phyloP scores from a whole-genome alignment of 495 filamentous ascomycete species.

The Friedmanniomyces simplex region DNA sequence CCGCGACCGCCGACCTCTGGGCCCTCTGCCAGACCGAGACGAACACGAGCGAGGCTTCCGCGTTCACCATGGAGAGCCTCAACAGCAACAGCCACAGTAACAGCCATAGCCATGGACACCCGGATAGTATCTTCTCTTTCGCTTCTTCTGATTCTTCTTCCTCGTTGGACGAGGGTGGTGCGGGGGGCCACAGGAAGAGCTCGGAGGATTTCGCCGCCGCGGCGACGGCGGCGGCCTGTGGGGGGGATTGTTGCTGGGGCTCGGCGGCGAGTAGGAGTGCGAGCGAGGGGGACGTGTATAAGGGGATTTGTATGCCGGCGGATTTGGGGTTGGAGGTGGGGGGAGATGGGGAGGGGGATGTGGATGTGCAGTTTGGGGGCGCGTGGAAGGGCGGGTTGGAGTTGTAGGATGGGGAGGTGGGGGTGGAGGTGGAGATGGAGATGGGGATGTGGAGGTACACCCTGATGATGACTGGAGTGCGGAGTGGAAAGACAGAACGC shows the following conservation, averaged over 20 bases:
- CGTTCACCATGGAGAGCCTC: constrained; percentile 18
- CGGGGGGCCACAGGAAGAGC: constrained; percentile 47
- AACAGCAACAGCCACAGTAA: not conserved
- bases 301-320: constrained; percentile 44
- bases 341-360: too few species aligned
- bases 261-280: constrained; percentile 5
- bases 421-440: too few species aligned
- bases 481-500: not conserved
- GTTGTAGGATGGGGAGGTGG: not conserved
- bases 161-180: too few species aligned
- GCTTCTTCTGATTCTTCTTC: too few species aligned
- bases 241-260: too few species aligned
- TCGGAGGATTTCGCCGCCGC: constrained; percentile 30
- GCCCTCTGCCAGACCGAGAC: constrained; percentile 37
- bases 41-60: constrained; percentile 14
- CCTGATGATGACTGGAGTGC: not conserved
- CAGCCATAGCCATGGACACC: constrained; percentile 23
- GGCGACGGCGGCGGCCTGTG: too few species aligned
- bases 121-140: constrained; percentile 63
- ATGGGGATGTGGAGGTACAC: not conserved
- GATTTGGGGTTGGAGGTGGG: constrained; percentile 22
- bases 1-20: constrained; percentile 30
- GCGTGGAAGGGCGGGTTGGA: constrained; percentile 3
- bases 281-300: constrained; percentile 33
- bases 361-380: constrained; percentile 2